A percentile compares a stretch with the other conserved stretches of the same genome.
These are phyloP conservation scores for Morella rubra DNA, from an alignment of 306 rosid genomes.

Conservation along the genomic window DNA sequence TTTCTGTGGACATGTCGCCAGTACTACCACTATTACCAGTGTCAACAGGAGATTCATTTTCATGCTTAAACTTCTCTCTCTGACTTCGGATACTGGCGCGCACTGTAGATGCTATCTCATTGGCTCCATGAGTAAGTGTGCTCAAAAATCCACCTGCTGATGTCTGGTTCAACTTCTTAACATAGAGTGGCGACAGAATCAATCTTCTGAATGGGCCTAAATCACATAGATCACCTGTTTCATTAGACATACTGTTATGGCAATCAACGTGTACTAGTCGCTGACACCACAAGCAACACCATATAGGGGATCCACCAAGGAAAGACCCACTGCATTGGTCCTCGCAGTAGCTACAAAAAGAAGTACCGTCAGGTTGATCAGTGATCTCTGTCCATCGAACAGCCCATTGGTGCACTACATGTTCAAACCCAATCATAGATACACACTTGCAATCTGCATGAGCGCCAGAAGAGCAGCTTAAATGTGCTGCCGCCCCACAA, in stretches of 20 bases:
- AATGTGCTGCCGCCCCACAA: slow-evolving; percentile 91
- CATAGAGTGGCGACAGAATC: slow-evolving; percentile 78
- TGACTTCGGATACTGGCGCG: slow-evolving; percentile 89
- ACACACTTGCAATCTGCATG: slow-evolving; percentile 95
- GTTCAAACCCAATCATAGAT: slow-evolving; percentile 79
- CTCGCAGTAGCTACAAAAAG: slow-evolving; percentile 91
- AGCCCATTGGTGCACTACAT: slow-evolving; percentile 92
- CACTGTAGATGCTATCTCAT: slow-evolving; percentile 91
- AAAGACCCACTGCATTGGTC: slow-evolving; percentile 92
- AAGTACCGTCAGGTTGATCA: slow-evolving; percentile 79
- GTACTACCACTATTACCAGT: slow-evolving; percentile 60
- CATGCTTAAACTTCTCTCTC: slow-evolving; percentile 80
- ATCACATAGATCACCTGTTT: slow-evolving; percentile 92
- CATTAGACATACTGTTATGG: slow-evolving; percentile 72
- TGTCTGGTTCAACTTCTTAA: slow-evolving; percentile 60
- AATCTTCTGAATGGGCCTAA: slow-evolving; percentile 85
- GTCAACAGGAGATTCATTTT: slow-evolving; percentile 52
- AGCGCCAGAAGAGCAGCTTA: slow-evolving; percentile 75
- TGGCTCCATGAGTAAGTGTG: slow-evolving; percentile 94
- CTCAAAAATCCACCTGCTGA: slow-evolving; percentile 73
- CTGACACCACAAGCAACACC: slow-evolving; percentile 99
- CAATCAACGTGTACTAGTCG: slow-evolving; percentile 94
- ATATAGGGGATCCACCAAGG: slow-evolving; percentile 97
- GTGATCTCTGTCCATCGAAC: slow-evolving; percentile 91
- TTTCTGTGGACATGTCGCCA: slow-evolving; percentile 67